phyloP scores from a whole-genome alignment of 768 basidiomycete species.

The Hebeloma cylindrosporum region DNA sequence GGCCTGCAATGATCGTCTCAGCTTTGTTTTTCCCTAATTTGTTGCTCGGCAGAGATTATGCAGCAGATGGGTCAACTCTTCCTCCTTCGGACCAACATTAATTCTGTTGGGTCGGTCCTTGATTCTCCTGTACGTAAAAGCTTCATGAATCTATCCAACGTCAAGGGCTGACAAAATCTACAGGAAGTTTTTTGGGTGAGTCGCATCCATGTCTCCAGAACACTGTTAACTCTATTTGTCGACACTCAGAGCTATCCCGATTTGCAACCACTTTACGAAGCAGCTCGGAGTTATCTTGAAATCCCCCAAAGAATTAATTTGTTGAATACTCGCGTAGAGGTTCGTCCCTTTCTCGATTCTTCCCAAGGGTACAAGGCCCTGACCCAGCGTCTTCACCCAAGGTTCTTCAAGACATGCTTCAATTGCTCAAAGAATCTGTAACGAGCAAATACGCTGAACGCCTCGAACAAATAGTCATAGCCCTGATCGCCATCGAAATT shows the following conservation, averaged over 20 bases:
- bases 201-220: conserved; percentile 5
- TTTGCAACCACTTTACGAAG: conserved; percentile 92
- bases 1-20: conserved; percentile 4
- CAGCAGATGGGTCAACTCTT: conserved; percentile 95
- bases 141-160: conserved; percentile 5
- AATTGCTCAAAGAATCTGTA: conserved; percentile 92
- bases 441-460: conserved; percentile 89
- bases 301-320: conserved; percentile 92
- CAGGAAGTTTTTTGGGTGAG: conserved; percentile 95
- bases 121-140: conserved; percentile 79
- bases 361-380: not conserved
- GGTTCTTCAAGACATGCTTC: conserved; percentile 97
- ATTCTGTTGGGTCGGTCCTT: conserved; percentile 93
- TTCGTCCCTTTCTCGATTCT: conserved; percentile 30
- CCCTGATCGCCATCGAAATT: conserved; percentile 86
- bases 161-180: conserved; percentile 7
- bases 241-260: conserved; percentile 81
- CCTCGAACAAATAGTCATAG: conserved; percentile 91
- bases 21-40: not conserved
- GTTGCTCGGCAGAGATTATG: conserved; percentile 82
- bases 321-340: conserved; percentile 92
- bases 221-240: conserved; percentile 2
- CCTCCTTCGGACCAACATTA: conserved; percentile 90
- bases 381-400: conserved; percentile 27
- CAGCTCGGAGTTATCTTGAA: conserved; percentile 91